Base-by-base conservation (phyloP, 1,284 basidiomycete species). In the Fistulinella cinereoalba region DNA sequence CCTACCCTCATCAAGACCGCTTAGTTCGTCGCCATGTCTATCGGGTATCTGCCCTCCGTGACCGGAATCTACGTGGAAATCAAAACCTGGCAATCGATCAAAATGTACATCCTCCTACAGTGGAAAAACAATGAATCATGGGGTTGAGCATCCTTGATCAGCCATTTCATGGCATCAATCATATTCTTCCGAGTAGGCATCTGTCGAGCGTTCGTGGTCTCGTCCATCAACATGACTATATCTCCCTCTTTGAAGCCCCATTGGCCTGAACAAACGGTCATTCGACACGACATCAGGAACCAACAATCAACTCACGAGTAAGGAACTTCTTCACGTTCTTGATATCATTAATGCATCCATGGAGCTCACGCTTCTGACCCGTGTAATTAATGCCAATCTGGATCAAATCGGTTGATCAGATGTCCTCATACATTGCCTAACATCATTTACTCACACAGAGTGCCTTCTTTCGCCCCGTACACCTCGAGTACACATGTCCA, bases 91-190 rank as follows among this genome's bases (percentile, higher is more conserved):
- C 10, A 25, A 31, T 12, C 33, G 33, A 36, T 41, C 33, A 36
- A 6, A 19, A 18, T 8, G 6, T 7, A 34, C 39, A 16, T 21
- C 21, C 31, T 16, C 81, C 45, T 61, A 85, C 85, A 95, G 58
- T 95, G 92, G 66, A 95, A 87, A 67, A 95, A 92, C 10, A 96
- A 69, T 2, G 91, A 85, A 65, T 95, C 93, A 54, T 95, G 77
- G 4, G 78, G 71, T 24, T 73, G 71, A 1, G 92, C 92, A 50
- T 75, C 81, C 22, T 72, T 67, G 3, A 95, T 88, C n/a, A 96
- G 79, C 92, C 92, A 95, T 37, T 72, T 74, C 88, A 94, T 93
- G 1, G 84, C 89, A 21, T 78, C 74, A n/a, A 91, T 60, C 52
- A 97, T 90, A 64, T 96, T 96, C 49, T 69, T 70, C 46, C 77